Percentiles rank a stretch among this genome's conserved stretches.
Conservation (phyloP, 371 early-diverging fungal species). For the Haplosporangium sp. region DNA sequence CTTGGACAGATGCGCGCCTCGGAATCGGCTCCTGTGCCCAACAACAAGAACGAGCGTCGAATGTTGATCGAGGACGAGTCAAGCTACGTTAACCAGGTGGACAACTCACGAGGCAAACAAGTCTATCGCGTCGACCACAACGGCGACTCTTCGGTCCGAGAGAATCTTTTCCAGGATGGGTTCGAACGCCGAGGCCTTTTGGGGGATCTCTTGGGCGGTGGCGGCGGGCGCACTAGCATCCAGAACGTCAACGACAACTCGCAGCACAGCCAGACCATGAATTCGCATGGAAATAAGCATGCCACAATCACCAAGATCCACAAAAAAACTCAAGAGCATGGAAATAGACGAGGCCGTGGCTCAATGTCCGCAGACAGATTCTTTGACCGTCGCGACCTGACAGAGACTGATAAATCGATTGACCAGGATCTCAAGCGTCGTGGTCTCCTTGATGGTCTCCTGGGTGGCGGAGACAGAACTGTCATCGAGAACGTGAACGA, state of each 20-base stretch:
- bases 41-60: neutral
- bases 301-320: constrained; percentile 5
- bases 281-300: constrained; percentile 18
- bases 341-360: neutral
- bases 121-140: constrained; percentile 12
- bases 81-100: constrained; percentile 7
- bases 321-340: neutral
- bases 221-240: constrained; percentile 18
- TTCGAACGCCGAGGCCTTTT: constrained; percentile 11
- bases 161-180: neutral
- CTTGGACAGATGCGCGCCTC: neutral
- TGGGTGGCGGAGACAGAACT: constrained; percentile 17
- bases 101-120: constrained; percentile 20
- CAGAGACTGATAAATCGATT: neutral
- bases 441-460: constrained; percentile 14
- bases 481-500: constrained; percentile 24
- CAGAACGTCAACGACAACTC: constrained; percentile 36
- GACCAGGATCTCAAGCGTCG: constrained; percentile 1
- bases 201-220: constrained; percentile 14
- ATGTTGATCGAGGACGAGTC: constrained; percentile 14
- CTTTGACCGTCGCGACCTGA: constrained; percentile 6
- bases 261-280: constrained; percentile 25
- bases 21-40: neutral
- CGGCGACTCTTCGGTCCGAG: constrained; percentile 14
- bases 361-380: neutral